These are phyloP conservation scores for Oryza meridionalis DNA, from an alignment of 176 grass and related monocot genomes.

Conservation along the genomic window DNA sequence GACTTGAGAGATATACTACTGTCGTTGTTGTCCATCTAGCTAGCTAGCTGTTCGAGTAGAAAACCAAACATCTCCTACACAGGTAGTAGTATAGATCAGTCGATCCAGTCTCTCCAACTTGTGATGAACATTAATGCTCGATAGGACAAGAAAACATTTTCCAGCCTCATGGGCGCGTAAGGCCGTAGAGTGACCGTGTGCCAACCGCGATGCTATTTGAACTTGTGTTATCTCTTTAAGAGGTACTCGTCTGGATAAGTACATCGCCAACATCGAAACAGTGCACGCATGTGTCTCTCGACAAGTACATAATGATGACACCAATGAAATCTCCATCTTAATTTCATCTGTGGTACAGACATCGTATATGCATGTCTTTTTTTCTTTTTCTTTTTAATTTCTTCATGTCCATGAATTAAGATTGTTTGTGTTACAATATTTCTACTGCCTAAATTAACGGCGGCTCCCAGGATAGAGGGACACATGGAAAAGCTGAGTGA, in stretches of 20 bases:
- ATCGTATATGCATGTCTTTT: neutral
- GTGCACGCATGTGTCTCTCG: slow-evolving; percentile 48
- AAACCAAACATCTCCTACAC: slow-evolving; percentile 11
- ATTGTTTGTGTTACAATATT: neutral
- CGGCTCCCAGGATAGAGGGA: neutral
- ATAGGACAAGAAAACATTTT: slow-evolving; percentile 29
- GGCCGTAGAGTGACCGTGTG: slow-evolving; percentile 34
- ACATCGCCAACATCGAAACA: slow-evolving; percentile 43
- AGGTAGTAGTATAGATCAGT: too few relatives aligned
- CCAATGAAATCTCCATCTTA: slow-evolving; percentile 35
- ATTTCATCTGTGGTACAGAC: slow-evolving; percentile 32
- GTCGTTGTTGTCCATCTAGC: slow-evolving; percentile 21
- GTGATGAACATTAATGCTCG: slow-evolving; percentile 33
- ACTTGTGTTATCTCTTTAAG: slow-evolving; percentile 13
- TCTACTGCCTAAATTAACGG: neutral
- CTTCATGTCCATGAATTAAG: neutral
- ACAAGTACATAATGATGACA: slow-evolving; percentile 55
- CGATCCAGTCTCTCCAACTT: slow-evolving; percentile 32
- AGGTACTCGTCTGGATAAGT: slow-evolving; percentile 32
- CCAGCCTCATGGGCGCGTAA: slow-evolving; percentile 40
- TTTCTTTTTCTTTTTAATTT: neutral
- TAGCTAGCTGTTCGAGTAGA: slow-evolving; percentile 25
- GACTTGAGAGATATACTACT: slow-evolving; percentile 5
- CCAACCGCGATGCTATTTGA: slow-evolving; percentile 35
- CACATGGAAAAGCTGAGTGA: neutral